Evolutionary conservation across 352 stramenopile genomes (phyloP), one percentile per base, ranked within the genome.

Genomic region (Pythium biforme): DNA sequence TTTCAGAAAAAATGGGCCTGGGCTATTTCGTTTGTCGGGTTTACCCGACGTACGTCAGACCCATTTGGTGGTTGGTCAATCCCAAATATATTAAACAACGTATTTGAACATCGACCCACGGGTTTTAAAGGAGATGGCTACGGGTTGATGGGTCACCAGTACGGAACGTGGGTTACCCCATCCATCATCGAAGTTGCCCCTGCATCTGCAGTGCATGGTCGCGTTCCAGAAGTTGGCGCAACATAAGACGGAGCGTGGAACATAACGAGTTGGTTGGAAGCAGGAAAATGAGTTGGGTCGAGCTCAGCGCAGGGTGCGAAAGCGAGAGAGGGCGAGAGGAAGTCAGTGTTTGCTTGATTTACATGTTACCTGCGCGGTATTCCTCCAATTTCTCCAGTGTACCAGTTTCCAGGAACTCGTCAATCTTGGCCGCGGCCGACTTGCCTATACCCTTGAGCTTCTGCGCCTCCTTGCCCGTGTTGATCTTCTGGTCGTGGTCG

Each of bases 361-460:
- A 91, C 77, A 92, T 81, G 58, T 95, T 93, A 17, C 86, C 86
- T 69, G 82, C 86, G 14, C 86, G 83, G 62, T 90, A 94, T 55
- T 96, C 83, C 53, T 96, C 85, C 34, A 96, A 77, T 51, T 74
- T 86, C 54, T 76, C 68, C 27, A 96, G 73, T 17, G 83, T 94
- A 45, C 86, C 88, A 0, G 84, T 90, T 58, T 93, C 81, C 10
- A 96, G 52, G 55, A 92, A 94, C 64, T 96, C 88, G 52, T 96
- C 88, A 59, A 96, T 95, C 70, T 92, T 93, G 29, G 68, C 69
- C 19, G 72, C 81, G 1, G 83, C 86, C 7, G 81, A 84, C 63
- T 96, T 96, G 62, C 88, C 88, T 11, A 96, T 84, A 27, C 83
- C 83, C 60, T 93, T 91, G 54, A 96, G 73, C 62, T 96, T 94